These are phyloP conservation scores for Rhododendron henanense DNA, from an alignment of 148 eudicot species.

Conservation along the genomic window DNA sequence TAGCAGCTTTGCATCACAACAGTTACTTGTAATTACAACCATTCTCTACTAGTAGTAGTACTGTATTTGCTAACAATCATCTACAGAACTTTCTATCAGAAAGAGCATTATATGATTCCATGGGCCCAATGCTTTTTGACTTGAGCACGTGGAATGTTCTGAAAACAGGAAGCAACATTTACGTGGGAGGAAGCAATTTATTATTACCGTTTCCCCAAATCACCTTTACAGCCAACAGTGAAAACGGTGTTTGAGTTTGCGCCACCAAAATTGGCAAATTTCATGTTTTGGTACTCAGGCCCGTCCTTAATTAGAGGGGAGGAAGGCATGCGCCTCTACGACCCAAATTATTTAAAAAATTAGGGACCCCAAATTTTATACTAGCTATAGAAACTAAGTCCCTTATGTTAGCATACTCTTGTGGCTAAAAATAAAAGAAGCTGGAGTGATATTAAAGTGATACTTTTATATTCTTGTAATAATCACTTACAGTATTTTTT, in stretches of 20 bases:
- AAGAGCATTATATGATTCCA: neutral
- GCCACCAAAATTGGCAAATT: neutral
- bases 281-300: neutral
- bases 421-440: too few relatives aligned
- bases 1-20: neutral
- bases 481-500: too few relatives aligned
- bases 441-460: too few relatives aligned
- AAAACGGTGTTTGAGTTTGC: neutral
- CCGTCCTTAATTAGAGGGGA: too few relatives aligned
- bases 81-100: neutral
- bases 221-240: too few relatives aligned
- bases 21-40: neutral
- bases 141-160: neutral
- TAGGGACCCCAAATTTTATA: too few relatives aligned
- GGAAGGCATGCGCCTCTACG: too few relatives aligned
- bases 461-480: too few relatives aligned
- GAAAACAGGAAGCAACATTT: neutral
- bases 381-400: too few relatives aligned
- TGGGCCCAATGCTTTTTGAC: neutral
- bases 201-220: neutral
- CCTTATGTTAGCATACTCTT: too few relatives aligned
- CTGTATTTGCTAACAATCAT: neutral
- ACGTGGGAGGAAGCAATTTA: neutral
- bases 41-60: too few relatives aligned
- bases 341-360: too few relatives aligned